Conservation (phyloP, 352 stramenopile genomes). For the Globisporangium emineosum region DNA sequence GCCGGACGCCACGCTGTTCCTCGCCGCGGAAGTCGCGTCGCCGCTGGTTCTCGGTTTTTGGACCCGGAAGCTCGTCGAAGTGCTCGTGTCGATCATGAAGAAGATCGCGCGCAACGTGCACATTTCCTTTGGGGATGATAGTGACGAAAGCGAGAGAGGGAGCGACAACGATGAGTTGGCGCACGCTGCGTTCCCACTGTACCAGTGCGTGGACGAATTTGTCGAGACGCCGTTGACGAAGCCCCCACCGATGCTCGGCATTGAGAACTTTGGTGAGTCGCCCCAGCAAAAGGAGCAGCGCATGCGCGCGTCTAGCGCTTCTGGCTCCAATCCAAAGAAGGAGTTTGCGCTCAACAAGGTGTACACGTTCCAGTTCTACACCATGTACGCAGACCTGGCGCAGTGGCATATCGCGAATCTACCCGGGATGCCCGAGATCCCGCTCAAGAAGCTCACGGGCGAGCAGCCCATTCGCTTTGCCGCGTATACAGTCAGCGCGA, state of each 20-base stretch:
- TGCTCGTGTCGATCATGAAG: slow-evolving; percentile 36
- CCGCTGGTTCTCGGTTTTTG: slow-evolving; percentile 31
- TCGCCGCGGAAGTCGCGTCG: slow-evolving; percentile 49
- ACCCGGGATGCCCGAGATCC: slow-evolving; percentile 35
- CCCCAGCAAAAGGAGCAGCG: slow-evolving; percentile 24
- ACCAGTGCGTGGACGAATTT: slow-evolving; percentile 45
- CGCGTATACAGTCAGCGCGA: slow-evolving; percentile 29
- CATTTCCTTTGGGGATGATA: slow-evolving; percentile 31
- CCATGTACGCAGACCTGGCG: slow-evolving; percentile 39
- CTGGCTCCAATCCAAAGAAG: slow-evolving; percentile 20
- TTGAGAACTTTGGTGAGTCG: slow-evolving; percentile 36
- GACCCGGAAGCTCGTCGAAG: slow-evolving; percentile 28
- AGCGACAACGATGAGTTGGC: slow-evolving; percentile 30
- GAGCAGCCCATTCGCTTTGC: slow-evolving; percentile 38
- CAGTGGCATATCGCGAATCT: slow-evolving; percentile 51
- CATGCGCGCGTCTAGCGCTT: not conserved
- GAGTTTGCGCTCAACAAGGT: slow-evolving; percentile 32
- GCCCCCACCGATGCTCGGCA: slow-evolving; percentile 24
- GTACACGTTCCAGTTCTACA: slow-evolving; percentile 65
- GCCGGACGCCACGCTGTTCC: slow-evolving; percentile 29
- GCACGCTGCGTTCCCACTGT: slow-evolving; percentile 52
- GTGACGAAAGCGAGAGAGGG: not conserved
- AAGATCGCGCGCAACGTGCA: slow-evolving; percentile 35
- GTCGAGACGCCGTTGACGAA: slow-evolving; percentile 24
- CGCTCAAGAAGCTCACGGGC: slow-evolving; percentile 31